Conservation (phyloP, 176 grass and related monocot genomes). For the Panicum miliaceum region DNA sequence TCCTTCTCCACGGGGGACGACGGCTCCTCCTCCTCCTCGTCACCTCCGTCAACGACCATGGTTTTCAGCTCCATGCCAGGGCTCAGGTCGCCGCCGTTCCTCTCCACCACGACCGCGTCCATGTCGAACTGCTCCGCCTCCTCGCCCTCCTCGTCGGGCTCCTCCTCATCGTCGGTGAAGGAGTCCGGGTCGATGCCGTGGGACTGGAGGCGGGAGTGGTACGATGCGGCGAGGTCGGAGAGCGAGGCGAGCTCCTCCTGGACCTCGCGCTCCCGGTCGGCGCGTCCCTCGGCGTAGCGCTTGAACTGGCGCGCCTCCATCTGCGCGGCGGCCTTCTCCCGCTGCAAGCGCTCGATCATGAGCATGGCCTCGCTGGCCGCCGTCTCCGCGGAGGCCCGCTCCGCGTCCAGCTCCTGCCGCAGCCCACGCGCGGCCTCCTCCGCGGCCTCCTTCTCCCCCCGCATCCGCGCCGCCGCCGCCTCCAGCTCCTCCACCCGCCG, state of each 20-base stretch:
- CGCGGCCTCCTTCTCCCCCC: slow-evolving; percentile 59
- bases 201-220: slow-evolving; percentile 63
- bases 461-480: slow-evolving; percentile 36
- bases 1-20: slow-evolving; percentile 45
- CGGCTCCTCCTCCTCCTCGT: neutral
- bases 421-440: slow-evolving; percentile 49
- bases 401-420: slow-evolving; percentile 69
- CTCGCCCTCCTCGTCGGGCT: slow-evolving; percentile 27
- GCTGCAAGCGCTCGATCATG: slow-evolving; percentile 88
- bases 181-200: slow-evolving; percentile 70
- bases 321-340: slow-evolving; percentile 83
- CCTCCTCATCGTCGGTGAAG: slow-evolving; percentile 59
- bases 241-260: slow-evolving; percentile 71
- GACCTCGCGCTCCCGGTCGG: slow-evolving; percentile 65
- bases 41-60: slow-evolving; percentile 18
- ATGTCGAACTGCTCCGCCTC: slow-evolving; percentile 36
- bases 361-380: slow-evolving; percentile 82
- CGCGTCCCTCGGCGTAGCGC: slow-evolving; percentile 68
- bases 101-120: neutral
- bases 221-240: slow-evolving; percentile 55
- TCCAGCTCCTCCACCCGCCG: slow-evolving; percentile 50
- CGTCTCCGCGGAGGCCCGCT: slow-evolving; percentile 67
- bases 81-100: neutral
- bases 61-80: slow-evolving; percentile 38
- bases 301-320: slow-evolving; percentile 86